A percentile compares a stretch with the other conserved stretches of the same genome.
Conservation (phyloP, 2,329 filamentous ascomycete species). For the Botrytis cinerea region DNA sequence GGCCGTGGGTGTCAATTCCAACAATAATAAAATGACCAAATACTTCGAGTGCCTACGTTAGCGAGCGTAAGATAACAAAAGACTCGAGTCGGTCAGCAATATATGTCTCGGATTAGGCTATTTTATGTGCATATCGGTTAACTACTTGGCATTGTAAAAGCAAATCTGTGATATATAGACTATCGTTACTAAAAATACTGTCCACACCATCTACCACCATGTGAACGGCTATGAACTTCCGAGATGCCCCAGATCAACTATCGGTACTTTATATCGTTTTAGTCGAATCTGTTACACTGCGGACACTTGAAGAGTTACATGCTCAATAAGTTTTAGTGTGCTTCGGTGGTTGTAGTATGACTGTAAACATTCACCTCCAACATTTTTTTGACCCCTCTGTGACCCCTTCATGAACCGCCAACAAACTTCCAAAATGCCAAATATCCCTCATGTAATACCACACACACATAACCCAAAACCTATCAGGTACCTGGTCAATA, state of each 20-base stretch:
- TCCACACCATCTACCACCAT: neutral
- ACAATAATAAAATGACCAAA: neutral
- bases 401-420: neutral
- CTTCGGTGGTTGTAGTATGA: neutral
- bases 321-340: neutral
- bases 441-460: conserved; percentile 18
- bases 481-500: neutral
- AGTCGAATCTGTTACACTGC: neutral
- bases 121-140: neutral
- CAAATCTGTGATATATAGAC: neutral
- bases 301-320: neutral
- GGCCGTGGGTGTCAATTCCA: neutral
- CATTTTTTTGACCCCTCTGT: neutral
- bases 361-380: neutral
- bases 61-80: neutral
- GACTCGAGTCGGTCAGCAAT: neutral
- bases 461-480: neutral
- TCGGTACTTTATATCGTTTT: neutral
- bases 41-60: neutral
- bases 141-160: neutral
- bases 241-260: neutral
- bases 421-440: neutral
- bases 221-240: conserved; percentile 1
- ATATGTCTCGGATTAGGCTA: neutral
- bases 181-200: neutral